Conservation (phyloP, 2,329 filamentous ascomycete genomes). For the Fusarium sp. region DNA sequence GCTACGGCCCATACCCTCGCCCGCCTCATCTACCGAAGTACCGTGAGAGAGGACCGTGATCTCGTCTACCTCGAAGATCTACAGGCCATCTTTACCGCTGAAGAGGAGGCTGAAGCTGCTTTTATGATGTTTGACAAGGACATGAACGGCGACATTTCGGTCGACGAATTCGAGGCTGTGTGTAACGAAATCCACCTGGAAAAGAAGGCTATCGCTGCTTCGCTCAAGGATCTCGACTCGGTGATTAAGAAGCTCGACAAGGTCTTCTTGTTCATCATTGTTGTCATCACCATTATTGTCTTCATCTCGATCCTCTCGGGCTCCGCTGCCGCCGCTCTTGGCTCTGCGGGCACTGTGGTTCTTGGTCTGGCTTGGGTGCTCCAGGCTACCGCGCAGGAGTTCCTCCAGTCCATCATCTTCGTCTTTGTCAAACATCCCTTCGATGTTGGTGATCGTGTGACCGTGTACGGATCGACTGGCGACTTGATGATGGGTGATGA, state of each 20-base stretch:
- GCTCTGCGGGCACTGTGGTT: constrained; percentile 87
- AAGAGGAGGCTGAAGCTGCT: constrained; percentile 88
- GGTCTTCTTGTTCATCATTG: constrained; percentile 88
- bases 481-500: constrained; percentile 84
- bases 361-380: constrained; percentile 93
- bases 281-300: constrained; percentile 84
- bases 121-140: constrained; percentile 97
- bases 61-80: constrained; percentile 84
- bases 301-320: constrained; percentile 91
- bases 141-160: constrained; percentile 94
- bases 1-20: constrained; percentile 85
- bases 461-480: constrained; percentile 90
- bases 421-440: constrained; percentile 98
- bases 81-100: constrained; percentile 79
- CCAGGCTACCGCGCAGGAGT: constrained; percentile 92
- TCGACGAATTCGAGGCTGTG: constrained; percentile 92
- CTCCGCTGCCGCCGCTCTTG: constrained; percentile 90
- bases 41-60: constrained; percentile 79
- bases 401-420: constrained; percentile 92
- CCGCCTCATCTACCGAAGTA: constrained; percentile 87
- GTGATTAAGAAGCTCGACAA: constrained; percentile 91
- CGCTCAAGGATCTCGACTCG: constrained; percentile 93
- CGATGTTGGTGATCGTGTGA: constrained; percentile 93
- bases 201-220: constrained; percentile 94
- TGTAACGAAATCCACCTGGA: constrained; percentile 95